phyloP scores from a whole-genome alignment of 371 early-diverging fungal species.

The Dentiscutata heterogama region DNA sequence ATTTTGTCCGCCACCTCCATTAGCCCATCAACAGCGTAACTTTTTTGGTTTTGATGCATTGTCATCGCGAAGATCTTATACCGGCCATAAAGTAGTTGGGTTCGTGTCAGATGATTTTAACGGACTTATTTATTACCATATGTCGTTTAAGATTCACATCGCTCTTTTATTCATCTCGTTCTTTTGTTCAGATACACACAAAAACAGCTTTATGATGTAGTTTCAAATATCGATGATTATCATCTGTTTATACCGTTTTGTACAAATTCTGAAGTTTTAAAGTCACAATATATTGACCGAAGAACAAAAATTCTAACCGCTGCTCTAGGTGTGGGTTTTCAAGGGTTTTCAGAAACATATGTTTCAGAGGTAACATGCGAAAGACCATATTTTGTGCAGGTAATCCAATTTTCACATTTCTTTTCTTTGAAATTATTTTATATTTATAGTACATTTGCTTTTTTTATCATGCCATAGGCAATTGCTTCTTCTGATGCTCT shows the following conservation, averaged over 20 bases:
- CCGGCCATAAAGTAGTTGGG: constrained; percentile 28
- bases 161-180: background rate
- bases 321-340: constrained; percentile 82
- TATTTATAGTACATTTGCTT: background rate
- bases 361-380: constrained; percentile 78
- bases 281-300: constrained; percentile 1
- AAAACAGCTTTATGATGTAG: constrained; percentile 77
- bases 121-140: background rate
- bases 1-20: background rate
- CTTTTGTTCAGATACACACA: constrained; percentile 68
- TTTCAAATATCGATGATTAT: constrained; percentile 82
- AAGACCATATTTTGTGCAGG: constrained; percentile 67
- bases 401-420: constrained; percentile 47
- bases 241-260: constrained; percentile 85
- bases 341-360: constrained; percentile 78
- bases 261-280: constrained; percentile 64
- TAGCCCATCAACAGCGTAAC: constrained; percentile 45
- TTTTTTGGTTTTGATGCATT: constrained; percentile 50
- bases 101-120: background rate
- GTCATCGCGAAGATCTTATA: constrained; percentile 21
- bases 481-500: constrained; percentile 13
- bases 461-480: constrained; percentile 44
- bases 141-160: background rate
- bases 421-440: constrained; percentile 17
- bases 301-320: constrained; percentile 64